Evolutionary conservation across 306 rosid species (phyloP).

Genomic region (Acacia acuminata): DNA sequence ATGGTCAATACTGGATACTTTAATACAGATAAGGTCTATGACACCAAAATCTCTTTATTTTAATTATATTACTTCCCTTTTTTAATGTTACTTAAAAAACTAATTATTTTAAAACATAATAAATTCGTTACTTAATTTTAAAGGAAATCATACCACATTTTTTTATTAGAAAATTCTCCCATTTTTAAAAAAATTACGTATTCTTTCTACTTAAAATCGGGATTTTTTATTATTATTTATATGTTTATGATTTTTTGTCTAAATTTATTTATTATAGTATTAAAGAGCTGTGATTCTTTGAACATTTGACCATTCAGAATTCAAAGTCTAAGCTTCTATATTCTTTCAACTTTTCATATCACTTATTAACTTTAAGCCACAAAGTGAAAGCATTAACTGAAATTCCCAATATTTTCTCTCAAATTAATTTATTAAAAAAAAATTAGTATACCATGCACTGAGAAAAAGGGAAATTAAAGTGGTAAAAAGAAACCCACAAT

Average conservation of each 20-base stretch:
- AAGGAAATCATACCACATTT: too few relatives aligned
- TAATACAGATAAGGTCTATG: not conserved
- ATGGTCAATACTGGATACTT: not conserved
- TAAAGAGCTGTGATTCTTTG: not conserved
- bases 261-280: not conserved
- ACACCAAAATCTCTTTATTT: not conserved
- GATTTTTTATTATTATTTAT: too few relatives aligned
- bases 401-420: not conserved
- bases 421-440: not conserved
- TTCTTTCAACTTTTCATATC: not conserved
- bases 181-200: too few relatives aligned
- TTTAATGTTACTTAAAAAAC: not conserved
- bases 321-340: not conserved
- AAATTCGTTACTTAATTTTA: too few relatives aligned
- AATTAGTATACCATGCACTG: not conserved
- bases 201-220: too few relatives aligned
- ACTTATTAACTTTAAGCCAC: not conserved
- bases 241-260: not conserved
- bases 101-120: not conserved
- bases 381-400: not conserved
- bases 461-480: not conserved
- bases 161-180: too few relatives aligned
- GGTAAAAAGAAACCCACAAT: slow-evolving; percentile 3
- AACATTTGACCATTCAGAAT: not conserved
- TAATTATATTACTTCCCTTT: not conserved